Evolutionary conservation across 2,329 filamentous ascomycete genomes (phyloP).

Genomic region (Cordyceps javanica): DNA sequence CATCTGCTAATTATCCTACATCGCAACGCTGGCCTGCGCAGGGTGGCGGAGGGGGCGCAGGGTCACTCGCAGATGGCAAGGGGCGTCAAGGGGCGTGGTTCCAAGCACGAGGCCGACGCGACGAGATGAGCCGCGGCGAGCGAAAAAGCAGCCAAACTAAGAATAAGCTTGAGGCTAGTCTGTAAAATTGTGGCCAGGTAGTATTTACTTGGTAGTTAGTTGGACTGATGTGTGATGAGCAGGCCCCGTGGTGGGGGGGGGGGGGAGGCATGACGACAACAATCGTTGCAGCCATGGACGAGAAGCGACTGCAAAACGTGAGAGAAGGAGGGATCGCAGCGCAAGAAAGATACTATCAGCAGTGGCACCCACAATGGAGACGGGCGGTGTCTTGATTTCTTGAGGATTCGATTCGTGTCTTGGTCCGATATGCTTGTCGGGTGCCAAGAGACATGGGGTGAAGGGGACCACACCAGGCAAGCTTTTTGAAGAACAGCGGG

Average conservation of each 20-base stretch:
- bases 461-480: not conserved
- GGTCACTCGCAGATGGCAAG: not conserved
- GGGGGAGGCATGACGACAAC: slow-evolving; percentile 8
- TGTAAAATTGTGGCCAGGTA: not conserved
- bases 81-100: not conserved
- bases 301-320: not conserved
- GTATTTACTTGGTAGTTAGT: too few relatives aligned
- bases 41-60: not conserved
- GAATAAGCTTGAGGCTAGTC: not conserved
- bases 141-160: not conserved
- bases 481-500: slow-evolving; percentile 4
- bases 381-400: not conserved
- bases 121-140: slow-evolving; percentile 6
- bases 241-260: slow-evolving; percentile 4
- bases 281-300: not conserved
- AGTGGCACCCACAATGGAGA: slow-evolving; percentile 1
- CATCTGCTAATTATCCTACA: slow-evolving; percentile 6
- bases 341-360: slow-evolving; percentile 2
- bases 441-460: slow-evolving; percentile 6
- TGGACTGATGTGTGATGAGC: not conserved
- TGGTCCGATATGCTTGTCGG: slow-evolving; percentile 7
- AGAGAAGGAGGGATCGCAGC: not conserved
- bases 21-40: not conserved
- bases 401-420: slow-evolving; percentile 4
- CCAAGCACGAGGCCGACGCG: not conserved